Base-by-base conservation (phyloP, 2,329 filamentous ascomycete genomes). In the Neoascochyta sp. region DNA sequence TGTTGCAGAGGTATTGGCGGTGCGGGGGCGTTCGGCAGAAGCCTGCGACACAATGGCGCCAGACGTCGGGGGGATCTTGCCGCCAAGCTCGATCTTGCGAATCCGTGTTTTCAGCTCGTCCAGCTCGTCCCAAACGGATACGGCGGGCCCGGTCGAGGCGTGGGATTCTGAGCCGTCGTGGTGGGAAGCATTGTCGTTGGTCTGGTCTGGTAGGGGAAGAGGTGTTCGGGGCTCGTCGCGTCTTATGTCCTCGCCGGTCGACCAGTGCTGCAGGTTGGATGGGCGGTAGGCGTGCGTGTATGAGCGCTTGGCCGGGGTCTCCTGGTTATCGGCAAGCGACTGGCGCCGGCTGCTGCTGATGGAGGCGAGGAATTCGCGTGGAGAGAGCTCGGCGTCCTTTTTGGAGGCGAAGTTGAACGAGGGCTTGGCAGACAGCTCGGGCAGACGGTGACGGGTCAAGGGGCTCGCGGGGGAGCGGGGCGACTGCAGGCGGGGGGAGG, bases 121-220 rank as follows among this genome's bases (percentile, higher is more conserved):
- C 16, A 98, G 68, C 63, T 98, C 92, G 57, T 96, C 92, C 92
- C 92, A 98, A 3, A 98, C 86, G 0, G 88, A 95, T 2, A 88
- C 93, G 9, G 89, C 86, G 1, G 86, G 87, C 1, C 83, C 88
- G 1, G 86, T 92, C 0, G 92, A 96, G 16, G 83, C 74, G 18
- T 84, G 90, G 1, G 92, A 96, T 50, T 92, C 87, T 0, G 87
- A 89, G 14, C 52, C 59, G 14, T 62, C 59, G 7, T 51, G 48
- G 9, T 52, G 52, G 11, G 59, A 60, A 3, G 43, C 43, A 7
- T 42, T 39, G 26, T 60, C 54, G n/a, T 43, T 48, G 9, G 43
- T 44, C 2, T 45, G 34, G 9, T 58, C 60, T 16, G 45, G 36
- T 6, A 52, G 50, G 2, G 54, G 45, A n/a, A n/a, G n/a, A n/a